Evolutionary conservation across 2,329 filamentous ascomycete genomes (phyloP).

Genomic region (Colletotrichum cereale): DNA sequence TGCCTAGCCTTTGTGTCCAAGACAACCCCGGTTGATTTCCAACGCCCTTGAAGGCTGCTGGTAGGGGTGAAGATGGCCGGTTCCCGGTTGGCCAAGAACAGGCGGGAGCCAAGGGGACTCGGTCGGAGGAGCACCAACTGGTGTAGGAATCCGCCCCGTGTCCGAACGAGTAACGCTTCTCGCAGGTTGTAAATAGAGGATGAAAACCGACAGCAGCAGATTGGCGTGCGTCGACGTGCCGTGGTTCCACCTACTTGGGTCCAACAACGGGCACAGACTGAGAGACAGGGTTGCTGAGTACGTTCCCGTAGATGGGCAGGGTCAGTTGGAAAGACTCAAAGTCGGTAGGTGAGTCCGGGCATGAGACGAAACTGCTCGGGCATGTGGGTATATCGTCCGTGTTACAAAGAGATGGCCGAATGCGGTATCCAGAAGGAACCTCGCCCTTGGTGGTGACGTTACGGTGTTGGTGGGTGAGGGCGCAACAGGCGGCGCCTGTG

Average conservation of each 20-base stretch:
- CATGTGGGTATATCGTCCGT: constrained; percentile 19
- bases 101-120: constrained; percentile 23
- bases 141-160: constrained; percentile 6
- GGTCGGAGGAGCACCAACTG: constrained; percentile 14
- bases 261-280: constrained; percentile 26
- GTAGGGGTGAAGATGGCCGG: constrained; percentile 2
- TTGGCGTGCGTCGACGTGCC: constrained; percentile 22
- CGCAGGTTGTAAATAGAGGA: background rate
- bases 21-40: constrained; percentile 34
- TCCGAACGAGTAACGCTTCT: background rate
- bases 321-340: constrained; percentile 24
- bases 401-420: constrained; percentile 22
- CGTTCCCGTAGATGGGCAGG: constrained; percentile 16
- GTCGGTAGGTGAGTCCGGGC: constrained; percentile 7
- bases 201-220: background rate
- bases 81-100: constrained; percentile 27
- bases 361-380: constrained; percentile 24
- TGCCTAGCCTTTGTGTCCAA: constrained; percentile 24
- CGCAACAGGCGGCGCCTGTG: background rate
- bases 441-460: constrained; percentile 17
- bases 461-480: background rate
- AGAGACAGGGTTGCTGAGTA: constrained; percentile 24
- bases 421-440: background rate
- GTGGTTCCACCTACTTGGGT: constrained; percentile 31
- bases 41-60: constrained; percentile 18